A percentile compares a stretch with the other conserved stretches of the same genome.
Evolutionary conservation across 768 basidiomycete genomes (phyloP).

Genomic region (Myochromella boudieri): DNA sequence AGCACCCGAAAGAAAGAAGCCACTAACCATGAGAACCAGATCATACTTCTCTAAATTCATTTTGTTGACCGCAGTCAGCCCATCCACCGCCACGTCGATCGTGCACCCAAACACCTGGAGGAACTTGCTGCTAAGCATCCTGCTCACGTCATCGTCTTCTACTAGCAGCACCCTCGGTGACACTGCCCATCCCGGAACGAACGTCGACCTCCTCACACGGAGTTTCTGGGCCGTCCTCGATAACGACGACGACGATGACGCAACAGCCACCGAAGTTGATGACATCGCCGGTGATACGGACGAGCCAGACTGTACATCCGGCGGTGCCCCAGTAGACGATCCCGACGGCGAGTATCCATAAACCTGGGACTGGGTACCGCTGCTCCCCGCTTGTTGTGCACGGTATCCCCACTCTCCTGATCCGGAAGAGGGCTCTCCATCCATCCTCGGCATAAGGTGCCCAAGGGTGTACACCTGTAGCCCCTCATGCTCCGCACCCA

Average conservation of each 20-base stretch:
- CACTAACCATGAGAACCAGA: conserved; percentile 86
- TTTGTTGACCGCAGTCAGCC: conserved; percentile 88
- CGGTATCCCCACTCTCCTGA: too few relatives aligned
- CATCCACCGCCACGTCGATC: conserved; percentile 93
- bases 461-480: conserved; percentile 82
- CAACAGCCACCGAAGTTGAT: too few relatives aligned
- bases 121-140: conserved; percentile 89
- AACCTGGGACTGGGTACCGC: too few relatives aligned
- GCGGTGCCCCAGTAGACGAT: too few relatives aligned
- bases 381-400: too few relatives aligned
- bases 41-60: conserved; percentile 98
- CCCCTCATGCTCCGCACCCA: conserved; percentile 49
- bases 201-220: conserved; percentile 73
- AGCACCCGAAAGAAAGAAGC: background rate
- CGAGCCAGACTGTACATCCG: too few relatives aligned
- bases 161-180: conserved; percentile 90
- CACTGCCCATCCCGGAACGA: conserved; percentile 88
- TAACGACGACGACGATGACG: background rate
- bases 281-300: too few relatives aligned
- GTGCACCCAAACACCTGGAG: conserved; percentile 94
- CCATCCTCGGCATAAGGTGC: conserved; percentile 61
- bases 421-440: conserved; percentile 39
- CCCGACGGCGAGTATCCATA: too few relatives aligned
- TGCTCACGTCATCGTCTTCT: conserved; percentile 92
- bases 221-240: conserved; percentile 40